A percentile compares a stretch with the other conserved stretches of the same genome.
These are phyloP conservation scores for Crithidia brevicula DNA, from an alignment of 208 protist species.

Conservation along the genomic window DNA sequence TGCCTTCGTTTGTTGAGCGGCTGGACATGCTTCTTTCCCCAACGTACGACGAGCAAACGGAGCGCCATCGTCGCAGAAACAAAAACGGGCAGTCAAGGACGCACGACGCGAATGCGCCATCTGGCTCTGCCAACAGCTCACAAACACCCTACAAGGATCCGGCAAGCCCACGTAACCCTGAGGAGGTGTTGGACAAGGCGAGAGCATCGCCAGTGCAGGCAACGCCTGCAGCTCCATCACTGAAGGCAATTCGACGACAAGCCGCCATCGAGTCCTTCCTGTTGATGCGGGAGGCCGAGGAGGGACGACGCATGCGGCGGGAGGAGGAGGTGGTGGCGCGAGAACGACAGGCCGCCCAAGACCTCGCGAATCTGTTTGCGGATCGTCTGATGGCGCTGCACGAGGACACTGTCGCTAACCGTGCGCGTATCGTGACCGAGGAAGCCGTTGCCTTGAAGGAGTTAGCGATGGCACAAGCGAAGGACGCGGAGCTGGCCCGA, in stretches of 20 bases:
- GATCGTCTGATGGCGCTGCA: slow-evolving; percentile 25
- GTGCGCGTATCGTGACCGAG: neutral
- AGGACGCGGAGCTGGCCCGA: slow-evolving; percentile 28
- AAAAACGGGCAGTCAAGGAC: too few species aligned
- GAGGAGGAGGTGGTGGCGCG: slow-evolving; percentile 50
- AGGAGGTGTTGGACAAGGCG: too few species aligned
- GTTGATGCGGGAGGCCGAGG: slow-evolving; percentile 30
- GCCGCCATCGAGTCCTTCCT: slow-evolving; percentile 42
- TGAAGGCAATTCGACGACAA: slow-evolving; percentile 30
- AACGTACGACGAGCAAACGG: slow-evolving; percentile 9
- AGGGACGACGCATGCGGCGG: slow-evolving; percentile 44
- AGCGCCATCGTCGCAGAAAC: neutral
- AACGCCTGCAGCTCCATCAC: neutral
- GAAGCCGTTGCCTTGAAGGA: slow-evolving; percentile 29
- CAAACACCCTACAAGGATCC: too few species aligned
- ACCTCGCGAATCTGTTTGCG: slow-evolving; percentile 23
- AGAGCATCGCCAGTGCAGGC: neutral
- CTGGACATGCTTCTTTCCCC: slow-evolving; percentile 51
- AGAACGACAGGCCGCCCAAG: slow-evolving; percentile 27
- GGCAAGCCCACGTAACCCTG: too few species aligned
- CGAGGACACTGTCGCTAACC: slow-evolving; percentile 4
- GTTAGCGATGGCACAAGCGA: slow-evolving; percentile 12
- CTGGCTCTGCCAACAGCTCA: too few species aligned
- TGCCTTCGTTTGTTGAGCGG: slow-evolving; percentile 57
- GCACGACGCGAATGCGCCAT: too few species aligned